phyloP scores from a whole-genome alignment of 768 basidiomycete genomes.

The Rhodocollybia butyracea region DNA sequence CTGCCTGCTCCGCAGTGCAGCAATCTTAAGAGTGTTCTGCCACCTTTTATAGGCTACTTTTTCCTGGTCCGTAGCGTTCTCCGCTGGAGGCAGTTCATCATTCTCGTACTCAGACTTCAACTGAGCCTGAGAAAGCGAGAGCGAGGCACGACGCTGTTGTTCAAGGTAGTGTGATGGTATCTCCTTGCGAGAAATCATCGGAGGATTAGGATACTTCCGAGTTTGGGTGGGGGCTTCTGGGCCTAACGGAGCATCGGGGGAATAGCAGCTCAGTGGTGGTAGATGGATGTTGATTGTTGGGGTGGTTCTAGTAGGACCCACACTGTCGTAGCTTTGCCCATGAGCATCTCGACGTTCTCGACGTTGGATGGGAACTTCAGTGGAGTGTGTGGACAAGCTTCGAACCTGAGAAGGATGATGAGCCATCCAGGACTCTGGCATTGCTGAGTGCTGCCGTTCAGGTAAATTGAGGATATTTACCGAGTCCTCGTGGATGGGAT shows the following conservation, averaged over 20 bases:
- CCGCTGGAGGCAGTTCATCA: conserved; percentile 28
- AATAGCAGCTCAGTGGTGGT: not conserved
- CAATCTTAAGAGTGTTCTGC: conserved; percentile 73
- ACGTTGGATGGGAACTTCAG: too few relatives aligned
- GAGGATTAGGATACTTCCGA: conserved; percentile 53
- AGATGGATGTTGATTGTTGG: not conserved
- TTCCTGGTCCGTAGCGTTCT: conserved; percentile 41
- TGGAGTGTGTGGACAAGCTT: too few relatives aligned
- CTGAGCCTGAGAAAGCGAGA: conserved; percentile 32
- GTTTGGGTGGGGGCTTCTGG: conserved; percentile 62
- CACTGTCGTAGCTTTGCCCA: too few relatives aligned
- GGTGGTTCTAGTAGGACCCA: not conserved
- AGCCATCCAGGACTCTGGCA: too few relatives aligned
- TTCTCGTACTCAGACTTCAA: conserved; percentile 32
- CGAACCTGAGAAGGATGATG: too few relatives aligned
- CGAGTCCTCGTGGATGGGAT: too few relatives aligned
- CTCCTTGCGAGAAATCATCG: conserved; percentile 56
- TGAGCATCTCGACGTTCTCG: too few relatives aligned
- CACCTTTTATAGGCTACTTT: conserved; percentile 67
- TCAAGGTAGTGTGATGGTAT: not conserved
- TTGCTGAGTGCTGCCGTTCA: too few relatives aligned
- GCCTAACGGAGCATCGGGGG: conserved; percentile 12
- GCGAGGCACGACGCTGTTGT: conserved; percentile 16
- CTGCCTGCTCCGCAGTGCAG: conserved; percentile 62
- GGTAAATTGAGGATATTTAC: too few relatives aligned